phyloP scores from a whole-genome alignment of 2,329 filamentous ascomycete species.

The Penicillium brasilianum region DNA sequence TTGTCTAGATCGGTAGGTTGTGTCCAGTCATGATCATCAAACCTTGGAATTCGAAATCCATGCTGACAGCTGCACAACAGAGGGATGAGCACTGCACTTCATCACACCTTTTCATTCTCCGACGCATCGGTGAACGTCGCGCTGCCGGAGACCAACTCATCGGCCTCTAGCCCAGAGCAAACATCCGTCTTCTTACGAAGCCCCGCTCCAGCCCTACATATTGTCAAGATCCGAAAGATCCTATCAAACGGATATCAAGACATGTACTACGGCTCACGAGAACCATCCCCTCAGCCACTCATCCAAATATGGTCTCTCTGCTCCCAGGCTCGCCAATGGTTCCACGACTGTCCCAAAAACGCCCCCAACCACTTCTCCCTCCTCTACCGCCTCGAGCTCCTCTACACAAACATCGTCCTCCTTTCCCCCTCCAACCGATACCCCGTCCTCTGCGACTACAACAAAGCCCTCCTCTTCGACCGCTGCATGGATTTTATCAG shows the following conservation, averaged over 20 bases:
- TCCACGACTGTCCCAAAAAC: slow-evolving; percentile 71
- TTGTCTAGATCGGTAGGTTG: slow-evolving; percentile 75
- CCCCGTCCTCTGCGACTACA: slow-evolving; percentile 73
- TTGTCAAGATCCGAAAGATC: slow-evolving; percentile 82
- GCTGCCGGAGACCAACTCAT: slow-evolving; percentile 63
- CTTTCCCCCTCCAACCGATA: slow-evolving; percentile 79
- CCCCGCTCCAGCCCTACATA: slow-evolving; percentile 72
- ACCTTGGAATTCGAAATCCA: neutral
- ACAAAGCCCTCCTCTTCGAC: slow-evolving; percentile 82
- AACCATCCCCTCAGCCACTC: slow-evolving; percentile 70
- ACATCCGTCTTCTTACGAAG: slow-evolving; percentile 57
- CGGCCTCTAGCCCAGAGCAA: slow-evolving; percentile 51
- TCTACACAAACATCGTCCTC: slow-evolving; percentile 91
- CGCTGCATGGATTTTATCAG: slow-evolving; percentile 82
- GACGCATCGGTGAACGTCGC: slow-evolving; percentile 84
- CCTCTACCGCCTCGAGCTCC: slow-evolving; percentile 83
- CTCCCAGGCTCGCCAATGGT: slow-evolving; percentile 74
- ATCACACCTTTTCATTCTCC: slow-evolving; percentile 88
- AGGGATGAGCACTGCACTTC: slow-evolving; percentile 85
- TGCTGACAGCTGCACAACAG: slow-evolving; percentile 50
- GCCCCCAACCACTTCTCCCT: slow-evolving; percentile 70
- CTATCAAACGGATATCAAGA: slow-evolving; percentile 91
- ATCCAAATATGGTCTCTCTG: slow-evolving; percentile 47
- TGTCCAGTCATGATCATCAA: neutral
- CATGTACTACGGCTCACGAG: slow-evolving; percentile 77